Evolutionary conservation across 2,329 filamentous ascomycete genomes (phyloP).

Genomic region (Leptographium lundbergii): DNA sequence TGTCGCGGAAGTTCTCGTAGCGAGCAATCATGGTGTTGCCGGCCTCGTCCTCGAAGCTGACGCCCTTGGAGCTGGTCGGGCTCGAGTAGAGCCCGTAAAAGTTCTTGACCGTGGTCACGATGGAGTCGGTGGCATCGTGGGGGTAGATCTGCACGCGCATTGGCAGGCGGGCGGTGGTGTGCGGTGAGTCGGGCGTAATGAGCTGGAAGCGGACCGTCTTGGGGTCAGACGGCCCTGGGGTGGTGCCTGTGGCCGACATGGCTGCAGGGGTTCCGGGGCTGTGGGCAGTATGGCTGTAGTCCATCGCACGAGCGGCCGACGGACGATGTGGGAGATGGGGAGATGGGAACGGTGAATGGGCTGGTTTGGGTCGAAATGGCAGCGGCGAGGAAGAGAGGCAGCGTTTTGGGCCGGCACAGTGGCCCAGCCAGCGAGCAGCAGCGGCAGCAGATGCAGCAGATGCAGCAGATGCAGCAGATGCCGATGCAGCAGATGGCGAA

Average conservation of each 20-base stretch:
- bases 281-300: conserved; percentile 5
- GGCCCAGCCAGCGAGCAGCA: neutral
- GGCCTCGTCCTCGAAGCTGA: conserved; percentile 87
- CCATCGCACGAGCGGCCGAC: conserved; percentile 5
- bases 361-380: neutral
- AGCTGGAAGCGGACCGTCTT: conserved; percentile 75
- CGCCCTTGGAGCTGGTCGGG: conserved; percentile 55
- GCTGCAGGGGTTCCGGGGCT: neutral
- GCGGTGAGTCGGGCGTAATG: conserved; percentile 53
- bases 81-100: conserved; percentile 92
- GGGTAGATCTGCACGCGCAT: conserved; percentile 85
- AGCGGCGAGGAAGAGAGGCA: neutral
- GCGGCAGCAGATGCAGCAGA: neutral
- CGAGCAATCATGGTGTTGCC: conserved; percentile 87
- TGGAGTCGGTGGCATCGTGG: conserved; percentile 93
- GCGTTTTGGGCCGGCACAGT: neutral
- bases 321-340: neutral
- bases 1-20: conserved; percentile 88
- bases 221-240: conserved; percentile 28
- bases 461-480: neutral
- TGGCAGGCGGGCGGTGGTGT: conserved; percentile 63
- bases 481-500: neutral
- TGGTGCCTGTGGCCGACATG: conserved; percentile 15
- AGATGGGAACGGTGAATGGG: neutral
- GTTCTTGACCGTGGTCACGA: conserved; percentile 96